Conservation (phyloP, 129 eudicot genomes). For the Erigeron canadensis region DNA sequence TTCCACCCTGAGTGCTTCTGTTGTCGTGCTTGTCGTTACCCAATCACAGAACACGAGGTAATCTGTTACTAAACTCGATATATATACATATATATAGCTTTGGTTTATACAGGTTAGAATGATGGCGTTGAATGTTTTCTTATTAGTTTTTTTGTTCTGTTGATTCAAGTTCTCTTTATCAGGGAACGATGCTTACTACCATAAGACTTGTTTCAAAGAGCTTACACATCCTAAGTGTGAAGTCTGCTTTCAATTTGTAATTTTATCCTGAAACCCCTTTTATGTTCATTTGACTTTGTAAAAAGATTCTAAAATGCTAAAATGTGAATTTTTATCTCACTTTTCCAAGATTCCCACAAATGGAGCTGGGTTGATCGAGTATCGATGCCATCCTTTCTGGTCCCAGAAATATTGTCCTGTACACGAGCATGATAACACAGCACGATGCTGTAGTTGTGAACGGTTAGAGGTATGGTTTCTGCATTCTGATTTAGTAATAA, state of each 20-base stretch:
- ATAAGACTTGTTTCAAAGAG: conserved; percentile 95
- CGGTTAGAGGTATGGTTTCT: conserved; percentile 70
- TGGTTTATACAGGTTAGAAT: too few species aligned
- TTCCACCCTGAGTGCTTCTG: conserved; percentile 91
- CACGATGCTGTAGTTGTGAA: conserved; percentile 98
- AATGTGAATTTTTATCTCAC: conserved; percentile 18
- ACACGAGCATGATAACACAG: conserved; percentile 89
- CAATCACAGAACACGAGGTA: conserved; percentile 95
- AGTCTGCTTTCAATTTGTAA: conserved; percentile 95
- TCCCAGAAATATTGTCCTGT: conserved; percentile 96
- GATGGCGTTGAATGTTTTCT: conserved; percentile 31
- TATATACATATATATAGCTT: too few species aligned
- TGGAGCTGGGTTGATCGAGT: conserved; percentile 93
- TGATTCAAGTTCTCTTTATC: conserved; percentile 92
- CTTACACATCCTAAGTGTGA: conserved; percentile 92
- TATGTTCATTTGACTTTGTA: background rate
- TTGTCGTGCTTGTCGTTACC: conserved; percentile 78
- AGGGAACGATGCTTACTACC: conserved; percentile 90
- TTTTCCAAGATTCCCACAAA: conserved; percentile 74
- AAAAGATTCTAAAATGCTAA: conserved; percentile 15
- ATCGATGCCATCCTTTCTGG: conserved; percentile 99
- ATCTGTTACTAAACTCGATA: background rate
- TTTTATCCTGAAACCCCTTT: conserved; percentile 23
- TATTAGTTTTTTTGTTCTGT: conserved; percentile 41
- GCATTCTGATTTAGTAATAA: background rate